These are phyloP conservation scores for Corchorus capsularis DNA, from an alignment of 345 rosid species.

Conservation along the genomic window DNA sequence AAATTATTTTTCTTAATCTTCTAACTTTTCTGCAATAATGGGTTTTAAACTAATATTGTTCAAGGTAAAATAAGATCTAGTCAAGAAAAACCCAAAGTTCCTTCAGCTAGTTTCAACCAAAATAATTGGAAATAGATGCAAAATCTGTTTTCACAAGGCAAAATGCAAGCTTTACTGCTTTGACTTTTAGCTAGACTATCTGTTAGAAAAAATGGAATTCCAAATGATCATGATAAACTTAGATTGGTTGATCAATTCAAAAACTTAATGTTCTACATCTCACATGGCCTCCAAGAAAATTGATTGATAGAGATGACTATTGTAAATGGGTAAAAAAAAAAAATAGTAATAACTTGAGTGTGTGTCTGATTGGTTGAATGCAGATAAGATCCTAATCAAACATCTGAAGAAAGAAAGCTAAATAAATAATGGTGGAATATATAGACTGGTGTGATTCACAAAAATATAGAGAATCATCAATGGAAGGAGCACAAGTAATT, in stretches of 20 bases:
- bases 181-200: neutral
- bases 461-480: neutral
- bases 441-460: neutral
- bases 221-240: neutral
- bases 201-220: neutral
- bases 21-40: neutral
- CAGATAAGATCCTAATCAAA: neutral
- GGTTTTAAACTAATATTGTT: neutral
- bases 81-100: neutral
- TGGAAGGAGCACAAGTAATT: neutral
- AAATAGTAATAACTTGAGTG: neutral
- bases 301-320: neutral
- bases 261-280: neutral
- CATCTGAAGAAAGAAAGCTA: neutral
- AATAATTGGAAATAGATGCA: neutral
- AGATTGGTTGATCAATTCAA: neutral
- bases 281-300: neutral
- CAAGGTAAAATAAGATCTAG: neutral
- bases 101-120: neutral
- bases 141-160: neutral
- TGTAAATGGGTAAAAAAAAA: neutral
- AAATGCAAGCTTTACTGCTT: neutral
- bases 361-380: neutral
- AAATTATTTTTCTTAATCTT: neutral
- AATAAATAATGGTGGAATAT: neutral